Conservation (phyloP, 176 grass and related monocot genomes). For the Eleusine indica region DNA sequence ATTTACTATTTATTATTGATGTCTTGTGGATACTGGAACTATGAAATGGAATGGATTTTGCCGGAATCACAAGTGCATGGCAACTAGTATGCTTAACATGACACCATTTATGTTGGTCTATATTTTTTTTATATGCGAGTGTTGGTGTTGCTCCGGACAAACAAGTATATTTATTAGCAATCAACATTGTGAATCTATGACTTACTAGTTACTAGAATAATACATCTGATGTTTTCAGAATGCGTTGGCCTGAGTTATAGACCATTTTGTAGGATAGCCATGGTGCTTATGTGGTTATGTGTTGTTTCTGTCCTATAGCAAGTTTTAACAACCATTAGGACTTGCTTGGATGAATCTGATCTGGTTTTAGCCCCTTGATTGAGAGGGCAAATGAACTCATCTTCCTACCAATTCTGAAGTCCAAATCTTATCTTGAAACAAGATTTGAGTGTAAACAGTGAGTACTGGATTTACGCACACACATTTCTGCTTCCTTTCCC, state of each 20-base stretch:
- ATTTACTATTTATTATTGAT: conserved; percentile 15
- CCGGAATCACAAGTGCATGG: neutral
- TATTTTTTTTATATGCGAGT: neutral
- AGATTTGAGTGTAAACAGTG: too few relatives aligned
- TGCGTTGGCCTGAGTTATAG: too few relatives aligned
- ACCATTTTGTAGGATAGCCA: too few relatives aligned
- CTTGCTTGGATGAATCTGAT: neutral
- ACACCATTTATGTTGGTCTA: neutral
- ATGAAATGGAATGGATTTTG: neutral
- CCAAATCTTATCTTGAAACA: neutral
- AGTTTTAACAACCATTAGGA: neutral
- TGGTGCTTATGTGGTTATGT: neutral
- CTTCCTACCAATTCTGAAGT: neutral
- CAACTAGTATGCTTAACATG: neutral
- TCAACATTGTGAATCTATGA: neutral
- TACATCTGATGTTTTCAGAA: too few relatives aligned
- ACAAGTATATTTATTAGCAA: neutral
- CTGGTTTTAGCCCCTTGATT: neutral
- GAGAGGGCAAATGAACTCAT: neutral
- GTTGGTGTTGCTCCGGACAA: neutral
- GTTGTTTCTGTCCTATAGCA: neutral
- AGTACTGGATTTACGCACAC: neutral
- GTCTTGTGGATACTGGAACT: neutral
- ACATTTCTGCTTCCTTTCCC: neutral
- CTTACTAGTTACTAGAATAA: too few relatives aligned